A percentile compares a stretch with the other conserved stretches of the same genome.
These are phyloP conservation scores for Pseudomonodictys pantanalensis DNA, from an alignment of 495 filamentous ascomycete species.

Conservation along the genomic window DNA sequence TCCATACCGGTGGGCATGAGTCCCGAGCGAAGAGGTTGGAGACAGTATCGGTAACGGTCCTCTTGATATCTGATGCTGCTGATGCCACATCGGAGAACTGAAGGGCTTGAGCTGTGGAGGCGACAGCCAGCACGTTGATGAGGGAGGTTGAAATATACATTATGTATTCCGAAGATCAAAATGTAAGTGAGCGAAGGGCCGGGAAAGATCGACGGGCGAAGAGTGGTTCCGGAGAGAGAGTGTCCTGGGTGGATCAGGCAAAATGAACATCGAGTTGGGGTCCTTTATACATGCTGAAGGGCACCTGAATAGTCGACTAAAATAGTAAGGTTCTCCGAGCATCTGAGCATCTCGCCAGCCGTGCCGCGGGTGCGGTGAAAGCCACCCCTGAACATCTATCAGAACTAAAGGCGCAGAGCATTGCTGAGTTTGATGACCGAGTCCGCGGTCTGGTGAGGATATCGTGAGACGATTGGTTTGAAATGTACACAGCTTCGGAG, in stretches of 20 bases:
- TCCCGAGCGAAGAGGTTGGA: background rate
- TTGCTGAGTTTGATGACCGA: background rate
- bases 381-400: background rate
- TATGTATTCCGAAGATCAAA: background rate
- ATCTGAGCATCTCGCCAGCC: background rate
- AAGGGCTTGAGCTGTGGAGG: slow-evolving; percentile 15
- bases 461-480: background rate
- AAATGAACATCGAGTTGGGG: background rate
- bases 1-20: slow-evolving; percentile 32
- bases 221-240: background rate
- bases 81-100: slow-evolving; percentile 19
- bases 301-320: background rate
- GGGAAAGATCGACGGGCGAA: background rate
- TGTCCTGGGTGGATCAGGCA: background rate
- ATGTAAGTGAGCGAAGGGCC: background rate
- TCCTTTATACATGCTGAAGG: background rate
- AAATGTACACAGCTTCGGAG: background rate
- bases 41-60: background rate
- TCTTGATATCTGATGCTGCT: background rate
- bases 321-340: slow-evolving; percentile 1
- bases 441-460: background rate
- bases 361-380: background rate
- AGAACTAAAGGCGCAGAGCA: background rate
- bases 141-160: slow-evolving; percentile 29
- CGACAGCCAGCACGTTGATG: slow-evolving; percentile 12